Evolutionary conservation across 2,329 filamentous ascomycete genomes (phyloP).

Genomic region (Huntiella savannae): DNA sequence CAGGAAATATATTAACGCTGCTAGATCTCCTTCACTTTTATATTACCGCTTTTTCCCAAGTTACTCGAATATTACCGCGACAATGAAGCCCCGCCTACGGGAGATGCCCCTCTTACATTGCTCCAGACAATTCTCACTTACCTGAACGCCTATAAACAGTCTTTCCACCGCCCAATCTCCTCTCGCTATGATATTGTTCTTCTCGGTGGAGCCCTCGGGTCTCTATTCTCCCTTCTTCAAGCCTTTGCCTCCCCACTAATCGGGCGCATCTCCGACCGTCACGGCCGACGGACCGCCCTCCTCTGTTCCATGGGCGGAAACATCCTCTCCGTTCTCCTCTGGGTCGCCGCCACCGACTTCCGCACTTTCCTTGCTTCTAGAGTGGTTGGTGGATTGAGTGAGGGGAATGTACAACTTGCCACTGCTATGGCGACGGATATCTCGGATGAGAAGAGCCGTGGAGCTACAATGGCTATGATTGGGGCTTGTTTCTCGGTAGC

Average conservation of each 20-base stretch:
- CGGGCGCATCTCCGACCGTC: constrained; percentile 66
- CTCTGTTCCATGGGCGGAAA: constrained; percentile 87
- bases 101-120: constrained; percentile 37
- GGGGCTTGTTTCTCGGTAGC: constrained; percentile 93
- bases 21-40: constrained; percentile 95
- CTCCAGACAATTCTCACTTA: constrained; percentile 63
- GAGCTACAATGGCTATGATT: constrained; percentile 88
- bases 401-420: constrained; percentile 91
- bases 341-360: constrained; percentile 87
- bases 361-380: constrained; percentile 88
- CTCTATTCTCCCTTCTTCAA: constrained; percentile 77
- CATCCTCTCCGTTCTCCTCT: constrained; percentile 78
- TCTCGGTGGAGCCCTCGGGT: constrained; percentile 80
- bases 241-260: constrained; percentile 85
- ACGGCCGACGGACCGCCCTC: constrained; percentile 73
- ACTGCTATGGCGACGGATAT: constrained; percentile 95
- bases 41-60: constrained; percentile 85
- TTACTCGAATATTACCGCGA: constrained; percentile 92
- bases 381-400: constrained; percentile 78
- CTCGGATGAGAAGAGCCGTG: constrained; percentile 64
- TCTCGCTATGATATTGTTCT: constrained; percentile 94
- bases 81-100: constrained; percentile 42
- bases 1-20: not conserved
- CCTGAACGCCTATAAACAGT: constrained; percentile 85
- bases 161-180: constrained; percentile 82